Evolutionary conservation across 2,329 filamentous ascomycete species (phyloP).

Genomic region (Xylaria polymorpha): DNA sequence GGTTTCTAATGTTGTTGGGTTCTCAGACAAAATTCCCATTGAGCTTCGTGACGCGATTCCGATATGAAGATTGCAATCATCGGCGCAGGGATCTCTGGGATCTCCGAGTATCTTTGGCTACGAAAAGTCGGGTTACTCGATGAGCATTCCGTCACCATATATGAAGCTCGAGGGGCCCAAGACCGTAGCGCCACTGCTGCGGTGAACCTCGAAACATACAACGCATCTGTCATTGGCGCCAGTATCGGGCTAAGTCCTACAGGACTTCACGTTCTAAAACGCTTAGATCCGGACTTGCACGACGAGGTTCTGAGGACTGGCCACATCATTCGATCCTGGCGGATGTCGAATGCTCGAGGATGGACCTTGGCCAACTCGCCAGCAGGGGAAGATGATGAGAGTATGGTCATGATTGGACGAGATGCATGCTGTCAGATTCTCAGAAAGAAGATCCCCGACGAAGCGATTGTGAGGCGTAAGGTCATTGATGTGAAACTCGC

Average conservation of each 20-base stretch:
- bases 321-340: slow-evolving; percentile 34
- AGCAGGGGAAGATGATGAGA: slow-evolving; percentile 21
- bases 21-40: no score
- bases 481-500: slow-evolving; percentile 34
- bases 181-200: neutral
- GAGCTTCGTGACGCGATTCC: neutral
- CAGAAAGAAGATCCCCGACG: slow-evolving; percentile 26
- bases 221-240: slow-evolving; percentile 35
- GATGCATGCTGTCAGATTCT: slow-evolving; percentile 35
- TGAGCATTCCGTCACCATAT: slow-evolving; percentile 25
- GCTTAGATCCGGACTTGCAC: slow-evolving; percentile 24
- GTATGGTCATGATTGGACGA: slow-evolving; percentile 36
- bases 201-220: slow-evolving; percentile 26
- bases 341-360: slow-evolving; percentile 35
- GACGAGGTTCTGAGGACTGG: slow-evolving; percentile 28
- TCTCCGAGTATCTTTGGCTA: slow-evolving; percentile 33
- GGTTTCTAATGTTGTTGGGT: no score
- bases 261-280: slow-evolving; percentile 28
- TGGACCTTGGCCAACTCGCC: slow-evolving; percentile 26
- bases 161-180: slow-evolving; percentile 32
- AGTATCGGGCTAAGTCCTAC: slow-evolving; percentile 33
- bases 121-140: slow-evolving; percentile 30
- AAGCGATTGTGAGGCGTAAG: slow-evolving; percentile 30
- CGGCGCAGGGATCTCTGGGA: slow-evolving; percentile 34
- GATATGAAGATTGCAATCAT: slow-evolving; percentile 36